These are phyloP conservation scores for Talaromyces sp. DNA, from an alignment of 2,329 filamentous ascomycete species.

Conservation along the genomic window DNA sequence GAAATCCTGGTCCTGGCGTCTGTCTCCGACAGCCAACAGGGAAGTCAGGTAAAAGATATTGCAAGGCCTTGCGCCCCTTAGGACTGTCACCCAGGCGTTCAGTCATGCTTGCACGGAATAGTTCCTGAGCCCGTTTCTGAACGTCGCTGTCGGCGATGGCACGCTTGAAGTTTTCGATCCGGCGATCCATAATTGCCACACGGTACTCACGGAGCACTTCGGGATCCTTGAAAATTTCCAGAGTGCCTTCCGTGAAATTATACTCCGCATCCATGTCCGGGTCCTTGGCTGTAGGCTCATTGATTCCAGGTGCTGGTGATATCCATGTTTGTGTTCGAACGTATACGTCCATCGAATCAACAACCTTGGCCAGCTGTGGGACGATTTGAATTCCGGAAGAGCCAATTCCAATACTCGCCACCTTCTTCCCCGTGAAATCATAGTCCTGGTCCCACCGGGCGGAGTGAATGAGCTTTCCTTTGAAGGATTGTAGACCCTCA, in stretches of 20 bases:
- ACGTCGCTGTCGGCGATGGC: slow-evolving; percentile 5
- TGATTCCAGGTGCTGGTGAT: slow-evolving; percentile 7
- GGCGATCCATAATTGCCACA: slow-evolving; percentile 7
- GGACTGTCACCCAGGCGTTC: slow-evolving; percentile 1
- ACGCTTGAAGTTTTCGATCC: slow-evolving; percentile 5
- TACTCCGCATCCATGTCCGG: slow-evolving; percentile 6
- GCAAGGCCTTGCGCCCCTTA: background rate
- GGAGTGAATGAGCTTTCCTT: slow-evolving; percentile 28
- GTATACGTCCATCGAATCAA: slow-evolving; percentile 5
- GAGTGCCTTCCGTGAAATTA: slow-evolving; percentile 3
- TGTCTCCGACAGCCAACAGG: slow-evolving; percentile 4
- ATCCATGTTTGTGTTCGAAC: slow-evolving; percentile 8
- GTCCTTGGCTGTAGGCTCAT: slow-evolving; percentile 7
- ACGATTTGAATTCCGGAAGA: slow-evolving; percentile 21
- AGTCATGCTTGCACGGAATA: slow-evolving; percentile 4
- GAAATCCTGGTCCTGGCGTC: background rate
- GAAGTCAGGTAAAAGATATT: slow-evolving; percentile 2
- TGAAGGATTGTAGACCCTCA: slow-evolving; percentile 28
- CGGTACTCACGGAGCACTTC: slow-evolving; percentile 3
- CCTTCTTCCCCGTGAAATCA: slow-evolving; percentile 20
- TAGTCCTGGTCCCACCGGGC: slow-evolving; percentile 26
- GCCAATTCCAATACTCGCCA: slow-evolving; percentile 23
- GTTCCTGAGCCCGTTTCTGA: slow-evolving; percentile 1
- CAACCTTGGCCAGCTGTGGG: background rate
- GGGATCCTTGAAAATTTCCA: slow-evolving; percentile 4